Evolutionary conservation across 306 rosid species (phyloP), one percentile per base, ranked within the genome.

Genomic region (Benincasa hispida): DNA sequence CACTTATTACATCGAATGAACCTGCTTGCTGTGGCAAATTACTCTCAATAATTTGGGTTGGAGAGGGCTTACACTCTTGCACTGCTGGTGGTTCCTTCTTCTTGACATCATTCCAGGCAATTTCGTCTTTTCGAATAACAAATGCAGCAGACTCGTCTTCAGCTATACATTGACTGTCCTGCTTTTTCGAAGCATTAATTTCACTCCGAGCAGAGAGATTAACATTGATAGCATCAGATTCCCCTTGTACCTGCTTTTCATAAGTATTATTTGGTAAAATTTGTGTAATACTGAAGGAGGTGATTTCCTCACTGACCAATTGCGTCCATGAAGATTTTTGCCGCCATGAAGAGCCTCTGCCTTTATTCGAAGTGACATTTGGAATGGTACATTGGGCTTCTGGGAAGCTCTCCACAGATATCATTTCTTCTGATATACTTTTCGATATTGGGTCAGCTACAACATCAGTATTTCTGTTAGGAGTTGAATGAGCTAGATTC

Each of bases 301-400:
- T 74, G 54, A 12, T 75, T 78, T 65, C 69, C 72, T 81, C 82
- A 34, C 72, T 14, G 54, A 90, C 85, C 85, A 93, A 79, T 81
- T 93, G 91, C 30, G 91, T 91, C 98, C 98, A 93, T 7, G 98
- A 91, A 56, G 83, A 81, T 63, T 86, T 89, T 79, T 79, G 88
- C 83, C 78, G 76, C 98, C 98, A 91, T 7, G 90, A 79, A 77
- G 90, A 58, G 47, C 96, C 98, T 81, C 91, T 87, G 30, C 93
- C 88, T 74, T 85, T 77, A 35, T 61, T 80, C 10, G 86, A 81
- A 18, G 78, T 77, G 21, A 13, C 76, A 67, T 56, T 77, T 42
- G 78, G 42, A 18, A 61, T 37, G 42, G 84, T 70, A 53, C 86
- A 85, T 81, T 78, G 82, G 82, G 82, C 27, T 81, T 87, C 86